These are phyloP conservation scores for Mallotus japonicus DNA, from an alignment of 441 rosid genomes.

Conservation along the genomic window DNA sequence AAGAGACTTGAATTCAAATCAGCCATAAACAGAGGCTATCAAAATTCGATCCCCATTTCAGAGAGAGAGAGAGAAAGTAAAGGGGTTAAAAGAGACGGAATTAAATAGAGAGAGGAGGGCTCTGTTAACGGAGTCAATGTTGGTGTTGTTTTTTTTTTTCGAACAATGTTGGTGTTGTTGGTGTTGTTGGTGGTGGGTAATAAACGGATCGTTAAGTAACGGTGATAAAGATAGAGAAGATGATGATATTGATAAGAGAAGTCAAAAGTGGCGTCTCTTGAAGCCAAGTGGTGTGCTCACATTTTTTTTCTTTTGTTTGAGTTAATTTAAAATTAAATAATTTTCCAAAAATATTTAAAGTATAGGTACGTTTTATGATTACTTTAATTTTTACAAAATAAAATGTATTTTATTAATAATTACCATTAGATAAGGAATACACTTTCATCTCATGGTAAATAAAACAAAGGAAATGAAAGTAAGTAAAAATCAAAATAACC, in stretches of 20 bases:
- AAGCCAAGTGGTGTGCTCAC: background rate
- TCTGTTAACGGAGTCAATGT: slow-evolving; percentile 25
- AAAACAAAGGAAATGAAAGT: too few relatives aligned
- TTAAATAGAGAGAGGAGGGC: slow-evolving; percentile 5
- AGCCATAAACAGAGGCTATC: slow-evolving; percentile 34
- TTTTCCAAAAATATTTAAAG: background rate
- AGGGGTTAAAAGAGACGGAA: slow-evolving; percentile 43
- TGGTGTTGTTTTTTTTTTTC: background rate
- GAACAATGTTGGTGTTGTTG: too few relatives aligned
- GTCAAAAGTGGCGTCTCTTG: slow-evolving; percentile 43
- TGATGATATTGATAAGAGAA: background rate
- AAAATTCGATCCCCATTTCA: slow-evolving; percentile 32
- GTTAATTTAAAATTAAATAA: background rate
- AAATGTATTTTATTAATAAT: too few relatives aligned
- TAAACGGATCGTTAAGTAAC: background rate
- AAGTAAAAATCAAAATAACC: too few relatives aligned
- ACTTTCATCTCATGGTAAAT: too few relatives aligned
- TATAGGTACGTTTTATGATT: too few relatives aligned
- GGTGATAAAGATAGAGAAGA: too few relatives aligned
- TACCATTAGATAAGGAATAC: too few relatives aligned
- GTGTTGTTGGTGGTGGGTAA: background rate
- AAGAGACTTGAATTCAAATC: slow-evolving; percentile 26
- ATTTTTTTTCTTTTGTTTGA: background rate
- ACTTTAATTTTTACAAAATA: too few relatives aligned
- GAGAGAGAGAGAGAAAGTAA: slow-evolving; percentile 26